Evolutionary conservation across 345 rosid species (phyloP), one percentile per base, ranked within the genome.

Genomic region (Aquilaria malaccensis): DNA sequence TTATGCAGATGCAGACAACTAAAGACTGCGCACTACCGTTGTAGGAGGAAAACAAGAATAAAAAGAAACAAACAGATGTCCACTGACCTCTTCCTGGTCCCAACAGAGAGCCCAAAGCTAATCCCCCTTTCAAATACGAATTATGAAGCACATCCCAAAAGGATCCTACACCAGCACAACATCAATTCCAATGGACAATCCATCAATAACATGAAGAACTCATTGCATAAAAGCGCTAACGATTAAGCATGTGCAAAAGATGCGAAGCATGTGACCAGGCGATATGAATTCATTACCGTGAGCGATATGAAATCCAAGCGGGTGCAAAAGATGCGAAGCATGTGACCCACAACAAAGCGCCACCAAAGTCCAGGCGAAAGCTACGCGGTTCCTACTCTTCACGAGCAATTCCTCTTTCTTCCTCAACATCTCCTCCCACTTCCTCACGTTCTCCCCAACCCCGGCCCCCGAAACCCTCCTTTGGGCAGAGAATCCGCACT

Each of bases 261-360:
- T 15, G 15, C 15, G 15, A 15, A 15, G 15, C 15, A 15, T 15
- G 15, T 15, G 15, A 15, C 15, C 15, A 15, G 15, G 15, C 15
- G 15, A 15, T 15, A 15, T 15, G 50, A 31, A 9, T 50, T 13
- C 4, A 55, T 75, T 73, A 93, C 96, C 96, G 66, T 87, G 92
- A 73, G 81, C 90, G 45, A 87, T 61, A 73, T 94, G 97, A 77
- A 94, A 78, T 66, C 96, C 99, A 30, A 86, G 56, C 32, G 98
- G 85, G 70, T 93, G 98, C 74, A 84, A 71, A 64, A 89, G 75
- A 74, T 89, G 98, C 31, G 96, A 83, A 79, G 84, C 81, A 41
- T 93, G 98, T 41, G 97, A 82, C 33, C 99, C 97, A 65, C 99
- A 89, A 72, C 96, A 94, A 69, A 94, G 55, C 32, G 99, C 96